Base-by-base conservation (phyloP, 108 stramenopile species). In the Pseudonitzschia pungens region DNA sequence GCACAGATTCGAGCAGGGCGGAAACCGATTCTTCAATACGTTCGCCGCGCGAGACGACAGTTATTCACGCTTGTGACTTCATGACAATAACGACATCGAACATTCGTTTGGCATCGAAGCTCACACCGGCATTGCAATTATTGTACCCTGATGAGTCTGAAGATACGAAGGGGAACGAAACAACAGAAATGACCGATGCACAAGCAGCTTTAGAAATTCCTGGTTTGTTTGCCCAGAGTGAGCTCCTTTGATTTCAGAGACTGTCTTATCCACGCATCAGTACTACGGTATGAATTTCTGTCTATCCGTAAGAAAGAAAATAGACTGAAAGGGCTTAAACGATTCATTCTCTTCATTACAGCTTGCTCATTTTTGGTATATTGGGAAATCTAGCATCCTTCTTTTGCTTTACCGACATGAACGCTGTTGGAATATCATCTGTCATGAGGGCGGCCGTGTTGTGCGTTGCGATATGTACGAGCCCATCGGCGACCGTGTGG, bases 1-100 rank as follows among this genome's bases (percentile, higher is more conserved):
- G 43, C 40, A 50, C 20, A 55, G 10, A 24, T 55, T 5, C 21
- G 1, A 20, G 10, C 69, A 77, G 21, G n/a, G 50, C 40, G 40
- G 45, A 54, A 11, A 40, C 33, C 15, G 60, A 62, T 40, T 0
- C 32, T 62, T 16, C 32, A 1, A 15, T 29, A 10, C n/a, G 55
- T 69, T 28, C 36, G 45, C 0, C 53, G 20, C 33, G 54, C 28
- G 44, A 44, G 29, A 69, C 77, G 14, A 84, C 82, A 22, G 72
- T 91, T 54, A 67, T 84, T 11, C 86, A 89, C 77, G 89, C 89
- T 18, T 94, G 90, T 73, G 93, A 94, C 80, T 88, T 89, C 65
- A 89, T 94, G 91, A 75, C 57, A 43, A 53, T 94, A 9, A 83
- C 77, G 0, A 84, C 84, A 5, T 32, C 41, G 12, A 82, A 82